Percentiles rank a stretch among this genome's conserved stretches.
phyloP scores from a whole-genome alignment of 371 early-diverging fungal species.

The Batkoa obscura region DNA sequence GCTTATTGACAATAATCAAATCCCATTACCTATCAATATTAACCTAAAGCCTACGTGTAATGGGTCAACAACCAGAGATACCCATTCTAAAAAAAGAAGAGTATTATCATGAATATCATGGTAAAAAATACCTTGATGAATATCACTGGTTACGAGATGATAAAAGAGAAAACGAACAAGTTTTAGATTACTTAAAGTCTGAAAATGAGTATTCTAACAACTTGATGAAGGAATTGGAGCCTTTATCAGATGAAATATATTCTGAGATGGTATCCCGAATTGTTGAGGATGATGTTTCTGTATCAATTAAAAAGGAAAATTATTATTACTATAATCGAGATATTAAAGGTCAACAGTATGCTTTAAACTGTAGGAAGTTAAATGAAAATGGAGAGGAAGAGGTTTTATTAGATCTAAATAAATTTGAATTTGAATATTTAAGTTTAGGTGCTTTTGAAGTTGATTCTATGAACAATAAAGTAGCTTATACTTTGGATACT shows the following conservation, averaged over 20 bases:
- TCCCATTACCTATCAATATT: too few species aligned
- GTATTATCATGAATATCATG: background rate
- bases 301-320: background rate
- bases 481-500: conserved; percentile 33
- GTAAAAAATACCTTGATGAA: background rate
- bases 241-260: background rate
- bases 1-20: too few species aligned
- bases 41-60: too few species aligned
- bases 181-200: background rate
- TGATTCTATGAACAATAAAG: conserved; percentile 15
- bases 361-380: background rate
- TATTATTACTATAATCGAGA: conserved; percentile 1
- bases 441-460: background rate
- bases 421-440: background rate
- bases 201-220: conserved; percentile 2
- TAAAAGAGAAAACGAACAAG: background rate
- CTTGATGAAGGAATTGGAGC: background rate
- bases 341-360: conserved; percentile 6
- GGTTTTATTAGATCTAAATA: conserved; percentile 6
- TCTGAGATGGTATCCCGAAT: background rate
- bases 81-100: too few species aligned
- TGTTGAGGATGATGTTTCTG: background rate
- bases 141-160: conserved; percentile 6
- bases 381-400: background rate
- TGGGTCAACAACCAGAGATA: too few species aligned